Conservation (phyloP, 73 alveolate genomes). For the Stentor coeruleus region DNA sequence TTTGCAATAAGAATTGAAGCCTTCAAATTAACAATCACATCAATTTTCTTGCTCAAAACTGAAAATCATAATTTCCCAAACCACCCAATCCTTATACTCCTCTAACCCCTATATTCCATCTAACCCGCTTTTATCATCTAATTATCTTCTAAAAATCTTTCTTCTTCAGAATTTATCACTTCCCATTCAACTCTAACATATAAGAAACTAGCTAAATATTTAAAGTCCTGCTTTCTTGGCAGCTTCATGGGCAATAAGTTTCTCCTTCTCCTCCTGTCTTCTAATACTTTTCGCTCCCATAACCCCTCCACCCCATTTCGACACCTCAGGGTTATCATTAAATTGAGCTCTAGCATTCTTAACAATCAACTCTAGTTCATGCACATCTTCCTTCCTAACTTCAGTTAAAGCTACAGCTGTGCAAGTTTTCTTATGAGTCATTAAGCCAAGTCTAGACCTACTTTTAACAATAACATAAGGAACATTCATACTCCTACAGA, state of each 20-base stretch:
- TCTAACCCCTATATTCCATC: too few relatives aligned
- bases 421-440: constrained; percentile 94
- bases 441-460: constrained; percentile 91
- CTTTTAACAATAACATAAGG: constrained; percentile 92
- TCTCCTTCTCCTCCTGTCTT: constrained; percentile 53
- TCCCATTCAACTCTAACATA: too few relatives aligned
- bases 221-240: constrained; percentile 51
- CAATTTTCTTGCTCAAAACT: too few relatives aligned
- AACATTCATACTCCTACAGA: constrained; percentile 93
- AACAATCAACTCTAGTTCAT: constrained; percentile 67
- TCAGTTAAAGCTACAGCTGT: constrained; percentile 96
- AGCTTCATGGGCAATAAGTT: constrained; percentile 35
- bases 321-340: constrained; percentile 56
- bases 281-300: constrained; percentile 62
- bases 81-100: too few relatives aligned
- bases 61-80: too few relatives aligned
- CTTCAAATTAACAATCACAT: too few relatives aligned
- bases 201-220: too few relatives aligned
- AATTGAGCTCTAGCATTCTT: constrained; percentile 61
- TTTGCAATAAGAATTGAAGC: too few relatives aligned
- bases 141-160: too few relatives aligned
- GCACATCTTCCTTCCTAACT: constrained; percentile 84
- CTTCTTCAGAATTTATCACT: too few relatives aligned
- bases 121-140: too few relatives aligned
- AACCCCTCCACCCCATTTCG: constrained; percentile 69